Evolutionary conservation across 768 basidiomycete genomes (phyloP), one percentile per base, ranked within the genome.

Genomic region (Fomitopsis serialis): DNA sequence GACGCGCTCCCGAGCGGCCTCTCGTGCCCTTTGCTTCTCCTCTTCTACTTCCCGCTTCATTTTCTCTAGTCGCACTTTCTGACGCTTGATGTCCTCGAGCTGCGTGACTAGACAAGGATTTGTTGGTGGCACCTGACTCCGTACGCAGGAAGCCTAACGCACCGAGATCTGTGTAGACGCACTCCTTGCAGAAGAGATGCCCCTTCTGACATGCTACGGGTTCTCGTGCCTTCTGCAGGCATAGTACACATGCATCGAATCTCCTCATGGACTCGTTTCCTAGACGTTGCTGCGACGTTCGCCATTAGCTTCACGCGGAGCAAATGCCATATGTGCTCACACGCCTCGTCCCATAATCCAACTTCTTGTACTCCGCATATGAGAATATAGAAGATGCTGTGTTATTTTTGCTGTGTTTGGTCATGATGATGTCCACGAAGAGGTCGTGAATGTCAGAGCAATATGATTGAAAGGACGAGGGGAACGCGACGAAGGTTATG

Each of bases 181-280:
- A 98, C 71, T 98, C 96, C 66, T 89, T 92, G 78, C 97, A 99
- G 68, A 93, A 98, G 22, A 98, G 60, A 69, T 98, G 97, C 0
- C 97, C 97, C 48, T 89, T 80, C 21, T 72, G 61, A 63, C 97
- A 98, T 11, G 86, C 80, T 32, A 95, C 74, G 0, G 96, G 92
- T 48, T 93, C 87, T 45, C 89, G 74, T 5, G 91, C 94, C 40
- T 79, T 78, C 50, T 90, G 84, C 34, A 97, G 74, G 67, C 96
- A 99, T 13, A 97, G 78, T 5, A 88, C 78, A 66, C 97, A 98
- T 1, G 92, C 85, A 68, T 97, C 92, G 67, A 97, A 94, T 48
- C 80, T 80, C 36, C 92, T 84, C 88, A 95, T 92, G 11, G 89
- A 93, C 68, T 97, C 94, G 66, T 91, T 88, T 34, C 93, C 94